A percentile compares a stretch with the other conserved stretches of the same genome.
These are phyloP conservation scores for Puccinia hordei DNA, from an alignment of 1,284 basidiomycete genomes.

Conservation along the genomic window DNA sequence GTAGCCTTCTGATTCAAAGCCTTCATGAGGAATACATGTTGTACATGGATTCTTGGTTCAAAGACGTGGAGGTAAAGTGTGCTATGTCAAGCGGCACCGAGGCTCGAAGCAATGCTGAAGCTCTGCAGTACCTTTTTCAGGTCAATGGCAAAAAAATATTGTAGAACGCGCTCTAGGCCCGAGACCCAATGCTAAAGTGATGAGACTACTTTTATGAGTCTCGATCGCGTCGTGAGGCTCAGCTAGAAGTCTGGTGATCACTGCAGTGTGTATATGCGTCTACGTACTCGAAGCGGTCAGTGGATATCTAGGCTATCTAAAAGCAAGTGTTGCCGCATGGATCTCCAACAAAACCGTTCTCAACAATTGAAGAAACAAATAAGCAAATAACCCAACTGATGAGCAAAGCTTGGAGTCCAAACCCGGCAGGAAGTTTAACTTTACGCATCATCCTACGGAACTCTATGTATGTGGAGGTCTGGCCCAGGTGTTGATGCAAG, in stretches of 20 bases:
- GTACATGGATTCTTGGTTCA: neutral
- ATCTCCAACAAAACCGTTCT: no score
- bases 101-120: no score
- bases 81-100: neutral
- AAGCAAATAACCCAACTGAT: neutral
- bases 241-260: slow-evolving; percentile 11
- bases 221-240: slow-evolving; percentile 6
- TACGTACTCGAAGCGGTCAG: slow-evolving; percentile 1
- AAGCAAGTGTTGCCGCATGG: neutral
- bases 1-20: neutral
- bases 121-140: neutral
- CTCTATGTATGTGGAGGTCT: neutral
- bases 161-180: neutral
- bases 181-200: neutral
- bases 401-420: neutral
- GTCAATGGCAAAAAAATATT: no score
- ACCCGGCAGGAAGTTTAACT: neutral
- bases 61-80: neutral
- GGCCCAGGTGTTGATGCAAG: neutral
- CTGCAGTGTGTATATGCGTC: neutral
- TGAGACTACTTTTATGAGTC: neutral
- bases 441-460: neutral
- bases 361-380: no score
- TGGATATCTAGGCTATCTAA: neutral
- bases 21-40: neutral